Percentiles rank a stretch among this genome's conserved stretches.
These are phyloP conservation scores for Chalciporus pseudorubinellus DNA, from an alignment of 768 basidiomycete species.

Conservation along the genomic window DNA sequence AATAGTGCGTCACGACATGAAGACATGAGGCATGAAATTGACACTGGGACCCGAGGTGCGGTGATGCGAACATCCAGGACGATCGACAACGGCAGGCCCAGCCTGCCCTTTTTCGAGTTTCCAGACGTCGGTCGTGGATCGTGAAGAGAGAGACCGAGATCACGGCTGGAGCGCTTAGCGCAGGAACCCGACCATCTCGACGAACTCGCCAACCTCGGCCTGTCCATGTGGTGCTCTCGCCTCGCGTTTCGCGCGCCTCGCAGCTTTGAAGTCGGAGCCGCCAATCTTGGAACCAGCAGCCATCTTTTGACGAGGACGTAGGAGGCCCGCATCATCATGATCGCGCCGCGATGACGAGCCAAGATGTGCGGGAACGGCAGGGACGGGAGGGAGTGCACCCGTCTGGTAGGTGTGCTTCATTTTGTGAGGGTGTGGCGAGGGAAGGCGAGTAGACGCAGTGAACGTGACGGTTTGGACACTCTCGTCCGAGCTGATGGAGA, in stretches of 20 bases:
- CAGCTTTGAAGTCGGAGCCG: constrained; percentile 30
- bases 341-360: neutral
- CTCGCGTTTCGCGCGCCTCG: constrained; percentile 27
- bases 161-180: neutral
- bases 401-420: constrained; percentile 16
- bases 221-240: constrained; percentile 4
- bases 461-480: constrained; percentile 23
- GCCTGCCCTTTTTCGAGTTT: neutral
- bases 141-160: no score
- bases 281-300: constrained; percentile 26
- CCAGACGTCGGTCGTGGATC: neutral
- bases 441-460: constrained; percentile 15
- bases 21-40: neutral
- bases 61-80: neutral
- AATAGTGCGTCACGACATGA: neutral
- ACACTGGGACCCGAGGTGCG: no score
- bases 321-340: constrained; percentile 15
- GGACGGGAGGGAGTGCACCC: constrained; percentile 27
- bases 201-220: constrained; percentile 16
- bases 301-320: constrained; percentile 21
- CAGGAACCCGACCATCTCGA: constrained; percentile 34
- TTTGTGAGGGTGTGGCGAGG: constrained; percentile 12
- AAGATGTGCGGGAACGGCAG: constrained; percentile 20
- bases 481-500: constrained; percentile 30
- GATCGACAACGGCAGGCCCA: neutral